Evolutionary conservation across 2,329 filamentous ascomycete species (phyloP).

Genomic region (Catunica adiposa): DNA sequence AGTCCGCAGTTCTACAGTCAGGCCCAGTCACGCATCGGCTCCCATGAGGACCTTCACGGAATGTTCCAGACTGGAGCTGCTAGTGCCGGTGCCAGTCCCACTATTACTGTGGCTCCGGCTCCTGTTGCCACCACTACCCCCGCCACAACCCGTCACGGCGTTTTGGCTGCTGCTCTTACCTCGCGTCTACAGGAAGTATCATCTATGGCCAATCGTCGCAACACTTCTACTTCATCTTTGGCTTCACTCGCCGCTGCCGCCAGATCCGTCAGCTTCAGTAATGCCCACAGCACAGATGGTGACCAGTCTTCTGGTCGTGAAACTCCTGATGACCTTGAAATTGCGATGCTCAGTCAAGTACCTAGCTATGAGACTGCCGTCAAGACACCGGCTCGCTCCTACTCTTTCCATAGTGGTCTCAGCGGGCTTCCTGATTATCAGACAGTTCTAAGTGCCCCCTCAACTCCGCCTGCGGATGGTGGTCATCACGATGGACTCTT

Average conservation of each 20-base stretch:
- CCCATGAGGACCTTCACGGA: constrained; percentile 58
- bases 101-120: constrained; percentile 10
- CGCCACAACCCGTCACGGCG: constrained; percentile 13
- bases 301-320: constrained; percentile 31
- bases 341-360: constrained; percentile 53
- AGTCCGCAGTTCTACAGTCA: constrained; percentile 56
- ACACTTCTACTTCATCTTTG: constrained; percentile 30
- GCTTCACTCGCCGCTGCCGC: constrained; percentile 29
- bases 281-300: constrained; percentile 27
- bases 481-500: constrained; percentile 12
- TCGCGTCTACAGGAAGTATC: constrained; percentile 56
- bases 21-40: constrained; percentile 54
- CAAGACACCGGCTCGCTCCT: constrained; percentile 41
- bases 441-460: constrained; percentile 32
- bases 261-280: constrained; percentile 18
- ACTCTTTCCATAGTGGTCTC: constrained; percentile 30
- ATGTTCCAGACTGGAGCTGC: constrained; percentile 24
- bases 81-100: constrained; percentile 21
- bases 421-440: constrained; percentile 47
- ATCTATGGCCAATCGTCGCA: constrained; percentile 30
- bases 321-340: constrained; percentile 39
- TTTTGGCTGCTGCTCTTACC: constrained; percentile 30
- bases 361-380: constrained; percentile 65
- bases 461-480: constrained; percentile 11
- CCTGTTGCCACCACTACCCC: constrained; percentile 4